Conservation (phyloP, 1,284 basidiomycete species). For the Ustilago lituana region DNA sequence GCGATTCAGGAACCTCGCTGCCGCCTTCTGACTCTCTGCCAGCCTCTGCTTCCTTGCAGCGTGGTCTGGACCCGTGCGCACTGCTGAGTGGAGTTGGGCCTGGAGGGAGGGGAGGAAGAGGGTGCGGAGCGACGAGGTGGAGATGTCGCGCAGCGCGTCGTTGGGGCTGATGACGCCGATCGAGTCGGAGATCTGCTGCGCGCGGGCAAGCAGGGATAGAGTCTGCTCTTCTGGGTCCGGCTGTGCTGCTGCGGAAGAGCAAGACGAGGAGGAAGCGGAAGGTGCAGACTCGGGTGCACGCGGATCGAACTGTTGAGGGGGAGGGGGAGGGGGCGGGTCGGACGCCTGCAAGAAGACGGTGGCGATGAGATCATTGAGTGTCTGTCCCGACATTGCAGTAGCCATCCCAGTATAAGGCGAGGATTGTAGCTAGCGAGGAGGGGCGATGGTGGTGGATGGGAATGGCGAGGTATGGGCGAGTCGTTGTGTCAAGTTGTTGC, state of each 20-base stretch:
- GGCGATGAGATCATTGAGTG: slow-evolving; percentile 36
- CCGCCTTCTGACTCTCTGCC: slow-evolving; percentile 8
- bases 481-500: slow-evolving; percentile 9
- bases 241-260: background rate
- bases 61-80: slow-evolving; percentile 18
- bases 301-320: slow-evolving; percentile 24
- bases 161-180: slow-evolving; percentile 50
- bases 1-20: slow-evolving; percentile 32
- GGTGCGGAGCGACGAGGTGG: slow-evolving; percentile 54
- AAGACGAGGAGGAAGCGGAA: background rate
- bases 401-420: too few species aligned
- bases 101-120: slow-evolving; percentile 53
- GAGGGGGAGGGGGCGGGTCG: slow-evolving; percentile 30
- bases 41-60: slow-evolving; percentile 24
- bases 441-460: background rate
- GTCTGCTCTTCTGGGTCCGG: slow-evolving; percentile 25
- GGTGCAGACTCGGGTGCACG: slow-evolving; percentile 6
- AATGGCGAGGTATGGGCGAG: too few species aligned
- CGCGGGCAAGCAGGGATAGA: slow-evolving; percentile 24
- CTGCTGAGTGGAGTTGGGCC: slow-evolving; percentile 30
- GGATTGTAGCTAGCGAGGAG: background rate
- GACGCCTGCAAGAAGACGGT: slow-evolving; percentile 32
- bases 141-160: slow-evolving; percentile 53
- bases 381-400: slow-evolving; percentile 35
- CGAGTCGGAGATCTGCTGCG: slow-evolving; percentile 47